Evolutionary conservation across 345 rosid genomes (phyloP), one percentile per base, ranked within the genome.

Genomic region (Ceriops zippeliana): DNA sequence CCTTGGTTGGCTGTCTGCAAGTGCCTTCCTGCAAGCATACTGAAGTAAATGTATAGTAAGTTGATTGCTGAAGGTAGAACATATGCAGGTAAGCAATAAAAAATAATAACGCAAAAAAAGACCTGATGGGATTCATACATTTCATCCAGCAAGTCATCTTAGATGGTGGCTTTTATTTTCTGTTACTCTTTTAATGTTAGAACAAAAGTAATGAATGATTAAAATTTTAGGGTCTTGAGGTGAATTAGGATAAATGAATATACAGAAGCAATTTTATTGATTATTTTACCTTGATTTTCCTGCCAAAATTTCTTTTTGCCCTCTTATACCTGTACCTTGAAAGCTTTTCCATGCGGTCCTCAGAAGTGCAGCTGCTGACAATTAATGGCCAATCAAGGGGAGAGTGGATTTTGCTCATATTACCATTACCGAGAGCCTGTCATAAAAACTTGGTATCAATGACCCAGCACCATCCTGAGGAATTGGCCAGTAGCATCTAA

Each of bases 21-120:
- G 96, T 62, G 97, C 95, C 84, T 96, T 96, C 91, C 99, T 89
- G 82, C 99, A 96, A 58, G 98, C 98, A 81, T 96, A 96, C 99
- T 96, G 89, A 27, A 69, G 59, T 51, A 63, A 57, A 61, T 62
- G 75, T 20, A 62, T 0, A 2, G 49, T 26, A 9, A 71, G 52
- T 54, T 56, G 57, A 68, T 26, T 42, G n/a, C 31, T 28, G 13
- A 6, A 59, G 3, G 30, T 13, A 4, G 8, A 57, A 26, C 28
- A 37, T 6, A 2, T 10, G 21, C 49, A 42, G 49, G 17, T 42
- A 42, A 42, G 49, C 49, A 11, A 11, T 4, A 13, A 42, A 42
- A 42, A 42, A 11, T 2, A 11, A 42, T 0, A 42, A 42, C 0
- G 5, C 2, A 15, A 42, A 42, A 42, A 13, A 15, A 21, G 51